A percentile compares a stretch with the other conserved stretches of the same genome.
phyloP scores from a whole-genome alignment of 441 rosid species.

The Theobroma grandiflorum region DNA sequence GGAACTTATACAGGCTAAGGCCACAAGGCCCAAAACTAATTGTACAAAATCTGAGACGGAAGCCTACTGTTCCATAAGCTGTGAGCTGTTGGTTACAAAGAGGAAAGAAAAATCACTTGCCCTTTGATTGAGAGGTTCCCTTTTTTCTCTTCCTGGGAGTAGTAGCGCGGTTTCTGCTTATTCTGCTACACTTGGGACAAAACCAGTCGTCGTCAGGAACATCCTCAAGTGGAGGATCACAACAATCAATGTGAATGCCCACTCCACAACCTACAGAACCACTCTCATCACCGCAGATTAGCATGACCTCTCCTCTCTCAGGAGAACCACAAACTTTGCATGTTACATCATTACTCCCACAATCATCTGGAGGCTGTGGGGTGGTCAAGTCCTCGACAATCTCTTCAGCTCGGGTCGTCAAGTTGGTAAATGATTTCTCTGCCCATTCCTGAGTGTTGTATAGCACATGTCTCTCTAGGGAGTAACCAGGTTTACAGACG shows the following conservation, averaged over 20 bases:
- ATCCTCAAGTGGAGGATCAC: conserved; percentile 63
- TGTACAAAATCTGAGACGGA: not conserved
- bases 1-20: not conserved
- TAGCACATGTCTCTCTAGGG: conserved; percentile 84
- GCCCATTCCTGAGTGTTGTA: conserved; percentile 83
- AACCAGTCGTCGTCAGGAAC: conserved; percentile 82
- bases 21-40: not conserved
- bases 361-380: conserved; percentile 4
- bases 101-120: not conserved
- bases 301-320: conserved; percentile 74
- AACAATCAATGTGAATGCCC: conserved; percentile 73
- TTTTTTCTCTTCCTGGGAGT: conserved; percentile 38
- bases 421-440: conserved; percentile 61
- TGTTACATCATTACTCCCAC: conserved; percentile 33
- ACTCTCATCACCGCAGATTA: conserved; percentile 68
- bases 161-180: conserved; percentile 17
- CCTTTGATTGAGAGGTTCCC: conserved; percentile 15
- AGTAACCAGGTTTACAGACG: conserved; percentile 89
- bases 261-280: conserved; percentile 67
- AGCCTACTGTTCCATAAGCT: not conserved
- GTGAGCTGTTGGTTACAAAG: not conserved
- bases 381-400: conserved; percentile 24
- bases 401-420: conserved; percentile 55
- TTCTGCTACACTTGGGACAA: conserved; percentile 52
- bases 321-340: conserved; percentile 60